Conservation (phyloP, 495 filamentous ascomycete species). For the Penicillium canescens region DNA sequence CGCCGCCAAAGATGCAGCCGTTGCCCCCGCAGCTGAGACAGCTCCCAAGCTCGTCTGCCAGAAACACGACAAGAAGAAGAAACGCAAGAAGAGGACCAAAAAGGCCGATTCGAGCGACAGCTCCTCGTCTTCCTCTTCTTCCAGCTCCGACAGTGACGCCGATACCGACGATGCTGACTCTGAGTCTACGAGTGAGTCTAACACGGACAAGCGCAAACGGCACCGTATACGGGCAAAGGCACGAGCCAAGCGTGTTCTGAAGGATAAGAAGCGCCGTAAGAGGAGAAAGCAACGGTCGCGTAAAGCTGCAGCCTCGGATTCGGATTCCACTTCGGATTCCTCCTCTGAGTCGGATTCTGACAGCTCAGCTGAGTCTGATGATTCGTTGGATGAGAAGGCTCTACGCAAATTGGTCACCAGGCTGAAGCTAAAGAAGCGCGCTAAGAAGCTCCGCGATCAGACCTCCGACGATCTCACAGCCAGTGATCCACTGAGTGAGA, state of each 20-base stretch:
- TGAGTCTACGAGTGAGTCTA: conserved; percentile 35
- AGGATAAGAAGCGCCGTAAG: conserved; percentile 30
- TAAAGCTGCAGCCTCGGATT: conserved; percentile 32
- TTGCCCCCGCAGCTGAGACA: conserved; percentile 21
- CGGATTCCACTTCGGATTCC: conserved; percentile 37
- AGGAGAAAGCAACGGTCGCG: conserved; percentile 45
- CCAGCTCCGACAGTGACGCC: conserved; percentile 24
- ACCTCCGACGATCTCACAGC: conserved; percentile 21
- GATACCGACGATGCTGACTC: conserved; percentile 28
- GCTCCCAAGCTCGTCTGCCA: conserved; percentile 36
- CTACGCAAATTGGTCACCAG: conserved; percentile 50
- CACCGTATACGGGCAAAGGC: conserved; percentile 42
- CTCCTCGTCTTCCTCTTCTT: conserved; percentile 21
- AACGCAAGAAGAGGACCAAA: conserved; percentile 17
- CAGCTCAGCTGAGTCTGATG: conserved; percentile 28
- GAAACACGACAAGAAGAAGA: conserved; percentile 42
- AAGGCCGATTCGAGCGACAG: conserved; percentile 28
- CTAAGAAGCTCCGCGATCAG: conserved; percentile 30
- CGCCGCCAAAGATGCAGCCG: conserved; percentile 28
- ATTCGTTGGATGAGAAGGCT: conserved; percentile 39
- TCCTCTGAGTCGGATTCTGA: conserved; percentile 35
- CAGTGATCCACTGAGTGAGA: conserved; percentile 12
- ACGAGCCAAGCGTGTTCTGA: conserved; percentile 46
- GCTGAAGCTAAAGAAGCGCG: conserved; percentile 47
- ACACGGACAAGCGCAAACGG: conserved; percentile 28